Percentiles rank a stretch among this genome's conserved stretches.
These are phyloP conservation scores for Aciculosporium take DNA, from an alignment of 2,329 filamentous ascomycete species.

Conservation along the genomic window DNA sequence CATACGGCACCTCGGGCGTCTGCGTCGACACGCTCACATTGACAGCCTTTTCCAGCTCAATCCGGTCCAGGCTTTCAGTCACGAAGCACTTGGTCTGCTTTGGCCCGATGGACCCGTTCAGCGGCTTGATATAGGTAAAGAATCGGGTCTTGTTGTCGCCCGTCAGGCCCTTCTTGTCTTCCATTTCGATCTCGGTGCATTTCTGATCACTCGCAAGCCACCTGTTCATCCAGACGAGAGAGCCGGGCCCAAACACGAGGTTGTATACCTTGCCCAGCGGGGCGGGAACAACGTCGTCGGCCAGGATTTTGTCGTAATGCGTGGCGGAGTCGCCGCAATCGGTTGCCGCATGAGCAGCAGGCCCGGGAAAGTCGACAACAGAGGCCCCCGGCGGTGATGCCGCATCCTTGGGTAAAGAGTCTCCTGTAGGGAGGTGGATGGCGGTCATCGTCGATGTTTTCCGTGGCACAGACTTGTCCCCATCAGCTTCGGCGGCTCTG, in stretches of 20 bases:
- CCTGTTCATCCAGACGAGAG: constrained; percentile 68
- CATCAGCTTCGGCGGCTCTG: constrained; percentile 30
- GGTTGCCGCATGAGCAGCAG: constrained; percentile 66
- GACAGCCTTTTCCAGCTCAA: constrained; percentile 79
- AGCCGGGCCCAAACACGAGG: constrained; percentile 71
- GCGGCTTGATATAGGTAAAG: constrained; percentile 84
- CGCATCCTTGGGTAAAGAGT: constrained; percentile 30
- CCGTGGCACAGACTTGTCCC: constrained; percentile 49
- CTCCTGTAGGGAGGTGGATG: constrained; percentile 33
- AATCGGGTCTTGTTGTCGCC: constrained; percentile 60
- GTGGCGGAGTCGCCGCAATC: constrained; percentile 66
- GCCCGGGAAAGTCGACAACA: constrained; percentile 68
- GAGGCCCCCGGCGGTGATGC: constrained; percentile 26
- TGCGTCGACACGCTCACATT: constrained; percentile 72
- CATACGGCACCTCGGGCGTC: constrained; percentile 88
- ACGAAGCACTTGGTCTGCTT: constrained; percentile 91
- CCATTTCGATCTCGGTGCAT: constrained; percentile 72
- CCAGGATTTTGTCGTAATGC: constrained; percentile 75
- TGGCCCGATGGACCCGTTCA: constrained; percentile 72
- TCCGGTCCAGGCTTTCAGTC: constrained; percentile 65
- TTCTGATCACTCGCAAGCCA: constrained; percentile 83
- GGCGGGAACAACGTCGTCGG: constrained; percentile 73
- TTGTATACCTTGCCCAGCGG: constrained; percentile 86
- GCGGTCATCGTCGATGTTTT: constrained; percentile 51
- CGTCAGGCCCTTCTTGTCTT: constrained; percentile 66